Conservation (phyloP, 345 rosid genomes). For the Lumnitzera littorea region DNA sequence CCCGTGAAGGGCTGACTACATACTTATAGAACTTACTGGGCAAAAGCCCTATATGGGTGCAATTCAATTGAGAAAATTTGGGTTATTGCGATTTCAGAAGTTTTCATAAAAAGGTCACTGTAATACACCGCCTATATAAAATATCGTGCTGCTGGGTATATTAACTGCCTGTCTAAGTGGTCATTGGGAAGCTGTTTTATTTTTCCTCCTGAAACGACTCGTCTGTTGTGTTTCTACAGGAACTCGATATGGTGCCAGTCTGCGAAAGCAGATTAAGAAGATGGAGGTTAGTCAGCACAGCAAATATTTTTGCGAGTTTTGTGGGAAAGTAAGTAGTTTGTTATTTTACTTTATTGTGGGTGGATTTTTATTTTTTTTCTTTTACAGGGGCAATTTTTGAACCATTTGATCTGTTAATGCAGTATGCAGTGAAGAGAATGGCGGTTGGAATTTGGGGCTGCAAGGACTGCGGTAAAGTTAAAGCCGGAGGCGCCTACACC, state of each 20-base stretch:
- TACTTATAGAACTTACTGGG: too few species aligned
- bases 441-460: slow-evolving; percentile 46
- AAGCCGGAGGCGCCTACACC: slow-evolving; percentile 42
- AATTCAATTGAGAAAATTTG: too few species aligned
- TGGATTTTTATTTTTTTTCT: background rate
- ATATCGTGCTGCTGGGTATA: too few species aligned
- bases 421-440: slow-evolving; percentile 40
- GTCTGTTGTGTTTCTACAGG: slow-evolving; percentile 18
- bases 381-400: background rate
- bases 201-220: too few species aligned
- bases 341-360: background rate
- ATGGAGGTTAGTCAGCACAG: slow-evolving; percentile 77
- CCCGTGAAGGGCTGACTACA: too few species aligned
- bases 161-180: too few species aligned
- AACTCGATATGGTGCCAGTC: slow-evolving; percentile 75
- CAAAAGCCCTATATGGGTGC: too few species aligned
- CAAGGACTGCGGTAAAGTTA: slow-evolving; percentile 39
- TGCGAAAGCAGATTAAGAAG: slow-evolving; percentile 73
- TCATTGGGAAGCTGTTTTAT: too few species aligned
- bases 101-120: too few species aligned
- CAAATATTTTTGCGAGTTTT: slow-evolving; percentile 72
- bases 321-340: slow-evolving; percentile 48
- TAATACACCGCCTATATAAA: too few species aligned
- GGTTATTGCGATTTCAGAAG: too few species aligned
- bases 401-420: background rate